Conservation (phyloP, 805 yeast genomes). For the Starmerella apis region DNA sequence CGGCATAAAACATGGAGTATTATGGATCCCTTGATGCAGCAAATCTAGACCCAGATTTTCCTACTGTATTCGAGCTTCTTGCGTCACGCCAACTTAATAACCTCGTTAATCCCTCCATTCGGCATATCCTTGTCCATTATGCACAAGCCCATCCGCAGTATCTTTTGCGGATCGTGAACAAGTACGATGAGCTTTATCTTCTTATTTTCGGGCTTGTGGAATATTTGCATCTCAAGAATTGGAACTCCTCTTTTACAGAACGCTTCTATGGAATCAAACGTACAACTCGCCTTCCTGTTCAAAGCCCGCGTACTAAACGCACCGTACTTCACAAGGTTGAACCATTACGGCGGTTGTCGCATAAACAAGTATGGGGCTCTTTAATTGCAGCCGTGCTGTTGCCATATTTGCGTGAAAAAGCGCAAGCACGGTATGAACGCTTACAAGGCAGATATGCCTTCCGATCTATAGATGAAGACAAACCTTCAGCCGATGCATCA, state of each 20-base stretch:
- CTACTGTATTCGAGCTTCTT: slow-evolving; percentile 79
- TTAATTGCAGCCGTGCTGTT: slow-evolving; percentile 47
- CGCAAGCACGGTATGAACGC: slow-evolving; percentile 52
- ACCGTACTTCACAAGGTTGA: slow-evolving; percentile 37
- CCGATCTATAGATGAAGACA: slow-evolving; percentile 34
- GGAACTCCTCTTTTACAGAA: slow-evolving; percentile 85
- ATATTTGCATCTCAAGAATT: slow-evolving; percentile 52
- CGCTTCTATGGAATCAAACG: slow-evolving; percentile 84
- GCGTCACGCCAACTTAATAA: slow-evolving; percentile 71
- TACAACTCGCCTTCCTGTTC: slow-evolving; percentile 31
- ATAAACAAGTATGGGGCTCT: slow-evolving; percentile 44
- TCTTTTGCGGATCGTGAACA: slow-evolving; percentile 49
- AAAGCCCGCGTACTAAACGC: slow-evolving; percentile 26
- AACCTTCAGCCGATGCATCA: slow-evolving; percentile 22
- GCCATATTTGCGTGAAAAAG: slow-evolving; percentile 60
- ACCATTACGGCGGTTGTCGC: slow-evolving; percentile 42
- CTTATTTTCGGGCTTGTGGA: slow-evolving; percentile 55
- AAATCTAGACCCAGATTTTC: slow-evolving; percentile 60
- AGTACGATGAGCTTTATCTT: slow-evolving; percentile 67
- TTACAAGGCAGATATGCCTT: slow-evolving; percentile 51
- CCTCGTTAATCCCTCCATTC: slow-evolving; percentile 68
- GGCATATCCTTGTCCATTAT: slow-evolving; percentile 71
- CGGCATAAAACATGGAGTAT: slow-evolving; percentile 49
- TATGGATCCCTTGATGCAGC: slow-evolving; percentile 71
- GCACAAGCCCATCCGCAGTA: slow-evolving; percentile 68